Conservation (phyloP, 345 rosid species). For the Camelina neglecta region DNA sequence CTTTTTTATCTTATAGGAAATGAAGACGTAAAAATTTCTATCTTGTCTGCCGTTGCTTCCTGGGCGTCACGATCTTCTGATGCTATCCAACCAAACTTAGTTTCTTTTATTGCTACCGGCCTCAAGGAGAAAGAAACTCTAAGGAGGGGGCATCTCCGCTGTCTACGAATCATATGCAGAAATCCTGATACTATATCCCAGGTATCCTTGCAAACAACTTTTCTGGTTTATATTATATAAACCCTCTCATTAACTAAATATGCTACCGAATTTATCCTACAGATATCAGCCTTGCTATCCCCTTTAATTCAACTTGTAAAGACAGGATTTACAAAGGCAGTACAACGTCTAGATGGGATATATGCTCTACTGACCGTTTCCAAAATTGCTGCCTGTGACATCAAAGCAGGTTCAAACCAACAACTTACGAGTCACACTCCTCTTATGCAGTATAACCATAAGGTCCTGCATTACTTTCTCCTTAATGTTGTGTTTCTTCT, state of each 20-base stretch:
- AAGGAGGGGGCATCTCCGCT: constrained; percentile 92
- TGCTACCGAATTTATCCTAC: constrained; percentile 39
- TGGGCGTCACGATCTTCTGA: constrained; percentile 78
- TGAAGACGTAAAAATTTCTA: constrained; percentile 89
- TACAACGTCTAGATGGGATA: constrained; percentile 91
- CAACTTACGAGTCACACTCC: constrained; percentile 12
- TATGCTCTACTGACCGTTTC: constrained; percentile 83
- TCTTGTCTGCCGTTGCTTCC: constrained; percentile 67
- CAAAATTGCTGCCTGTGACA: constrained; percentile 83
- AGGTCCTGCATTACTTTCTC: constrained; percentile 19
- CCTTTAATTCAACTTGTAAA: constrained; percentile 89
- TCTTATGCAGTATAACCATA: constrained; percentile 13
- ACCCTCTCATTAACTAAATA: constrained; percentile 31
- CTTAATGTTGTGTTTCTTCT: constrained; percentile 33
- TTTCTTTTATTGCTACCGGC: constrained; percentile 78
- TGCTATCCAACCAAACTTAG: constrained; percentile 67
- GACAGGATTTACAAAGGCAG: constrained; percentile 89
- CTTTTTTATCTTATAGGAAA: constrained; percentile 57
- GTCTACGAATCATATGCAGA: constrained; percentile 64
- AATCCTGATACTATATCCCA: constrained; percentile 68
- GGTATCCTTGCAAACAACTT: constrained; percentile 50
- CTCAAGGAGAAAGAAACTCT: constrained; percentile 91
- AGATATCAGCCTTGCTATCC: constrained; percentile 82
- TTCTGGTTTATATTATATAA: constrained; percentile 11
- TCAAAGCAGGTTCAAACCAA: constrained; percentile 74